Evolutionary conservation across 805 yeast genomes (phyloP), one percentile per base, ranked within the genome.

Genomic region (Candida verbasci): DNA sequence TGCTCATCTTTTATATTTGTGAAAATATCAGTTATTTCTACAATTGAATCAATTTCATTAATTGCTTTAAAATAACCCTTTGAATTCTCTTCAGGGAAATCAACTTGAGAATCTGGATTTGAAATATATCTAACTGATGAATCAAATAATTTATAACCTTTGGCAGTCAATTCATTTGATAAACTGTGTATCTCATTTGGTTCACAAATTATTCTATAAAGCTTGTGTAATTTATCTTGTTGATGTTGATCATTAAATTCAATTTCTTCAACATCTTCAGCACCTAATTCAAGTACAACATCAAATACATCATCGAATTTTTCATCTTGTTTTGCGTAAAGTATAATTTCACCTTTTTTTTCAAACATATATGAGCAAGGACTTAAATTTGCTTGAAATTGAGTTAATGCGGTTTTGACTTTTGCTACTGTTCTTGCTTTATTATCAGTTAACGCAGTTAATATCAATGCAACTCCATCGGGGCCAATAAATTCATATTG

Each of bases 401-500:
- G 84, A 27, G 80, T 74, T 55, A 91, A 78, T 3, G 85, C 81
- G 7, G 83, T 78, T 50, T 89, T 76, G 7, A 93, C 81, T 33
- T 72, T 70, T 11, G 85, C 82, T 24, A 87, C 74, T 0, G 96
- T 81, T 35, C 97, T 68, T 41, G 83, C 79, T 57, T 84, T 86
- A 58, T 87, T 91, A 54, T 91, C 96, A 0, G 97, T 91, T 33
- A 80, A 68, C 0, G 95, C 89, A 50, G 87, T 95, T 4, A 91
- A 78, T 3, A 91, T 74, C 31, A 88, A 68, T 0, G 96, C 85
- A 2, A 86, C 86, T 2, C 96, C 96, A 1, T 89, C 94, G 0
- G 96, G 96, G 0, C 91, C 97, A 56, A 88, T 68, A 11, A 93
- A 95, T 56, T 93, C 97, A 58, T 89, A 93, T 9, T 74, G 55